Evolutionary conservation across 345 rosid species (phyloP), one percentile per base, ranked within the genome.

Genomic region (Draba incana): DNA sequence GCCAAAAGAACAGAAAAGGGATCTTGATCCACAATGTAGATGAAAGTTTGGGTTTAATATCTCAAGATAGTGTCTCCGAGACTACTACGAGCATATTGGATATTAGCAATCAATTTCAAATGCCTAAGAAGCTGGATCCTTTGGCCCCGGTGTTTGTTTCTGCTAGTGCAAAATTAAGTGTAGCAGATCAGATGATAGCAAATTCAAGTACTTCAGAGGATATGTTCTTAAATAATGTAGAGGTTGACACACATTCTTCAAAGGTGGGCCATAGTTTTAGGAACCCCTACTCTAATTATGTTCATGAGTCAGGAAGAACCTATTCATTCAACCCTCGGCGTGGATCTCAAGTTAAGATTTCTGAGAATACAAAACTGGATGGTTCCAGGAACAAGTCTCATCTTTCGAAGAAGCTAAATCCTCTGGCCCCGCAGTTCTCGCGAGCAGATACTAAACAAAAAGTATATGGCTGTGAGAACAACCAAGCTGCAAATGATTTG

Each of bases 311-410:
- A 16, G 79, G 55, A 20, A 41, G 43, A 35, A 60, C 15, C 9
- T 51, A 48, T 69, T 57, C 82, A 39, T 67, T 71, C 54, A 73
- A 51, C 25, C 45, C 28, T 55, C 66, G 66, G 73, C 46, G 51
- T 71, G 76, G 61, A 45, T 59, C 69, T 70, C 57, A 52, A 63
- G 70, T 80, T 46, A 25, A 63, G 70, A 42, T 69, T 31, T 54
- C 69, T 56, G 70, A 71, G 69, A 59, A 52, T 62, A 65, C 61
- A 57, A 75, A 54, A 70, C 65, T 54, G 53, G 39, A 47, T 37
- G 15, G 42, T 13, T 39, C 23, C 49, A 58, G 41, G 10, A 25
- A 64, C 14, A 69, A 38, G 13, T 10, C 30, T 48, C 65, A 15
- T 47, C 58, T 48, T 35, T 4, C 2, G 20, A 48, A 43, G 53